phyloP scores from a whole-genome alignment of 495 filamentous ascomycete genomes.

The Aspergillus baeticus region DNA sequence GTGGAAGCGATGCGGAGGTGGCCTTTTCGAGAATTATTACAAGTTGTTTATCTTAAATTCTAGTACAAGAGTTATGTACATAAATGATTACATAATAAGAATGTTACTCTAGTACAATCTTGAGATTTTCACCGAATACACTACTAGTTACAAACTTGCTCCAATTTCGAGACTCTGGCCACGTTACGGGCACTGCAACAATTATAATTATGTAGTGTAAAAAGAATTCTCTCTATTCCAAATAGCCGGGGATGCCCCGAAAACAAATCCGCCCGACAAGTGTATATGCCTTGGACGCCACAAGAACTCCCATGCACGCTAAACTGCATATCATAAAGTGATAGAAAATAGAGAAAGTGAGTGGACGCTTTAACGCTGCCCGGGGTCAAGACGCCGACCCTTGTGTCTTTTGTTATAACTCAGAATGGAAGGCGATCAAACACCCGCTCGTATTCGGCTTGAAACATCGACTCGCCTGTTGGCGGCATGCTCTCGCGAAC shows the following conservation, averaged over 20 bases:
- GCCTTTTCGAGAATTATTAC: no score
- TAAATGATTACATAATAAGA: no score
- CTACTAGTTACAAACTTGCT: no score
- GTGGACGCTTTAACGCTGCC: background rate
- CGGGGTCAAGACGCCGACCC: no score
- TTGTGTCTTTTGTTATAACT: background rate
- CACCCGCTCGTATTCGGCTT: conserved; percentile 16
- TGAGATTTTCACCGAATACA: no score
- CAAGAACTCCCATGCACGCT: conserved; percentile 33
- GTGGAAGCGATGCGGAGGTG: no score
- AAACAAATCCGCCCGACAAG: conserved; percentile 10
- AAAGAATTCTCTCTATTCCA: conserved; percentile 11
- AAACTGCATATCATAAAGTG: conserved; percentile 29
- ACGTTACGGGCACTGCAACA: no score
- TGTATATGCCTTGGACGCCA: conserved; percentile 23
- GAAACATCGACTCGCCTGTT: conserved; percentile 20
- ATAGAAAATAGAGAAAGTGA: background rate
- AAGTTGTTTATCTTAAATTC: background rate
- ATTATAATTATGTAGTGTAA: no score
- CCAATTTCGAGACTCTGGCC: no score
- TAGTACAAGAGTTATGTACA: background rate
- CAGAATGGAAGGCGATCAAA: conserved; percentile 6
- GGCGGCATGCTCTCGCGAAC: conserved; percentile 35
- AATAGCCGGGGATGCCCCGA: background rate
- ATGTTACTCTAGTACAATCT: no score